These are phyloP conservation scores for Boletus austroedulis DNA, from an alignment of 1,284 basidiomycete genomes.

Conservation along the genomic window DNA sequence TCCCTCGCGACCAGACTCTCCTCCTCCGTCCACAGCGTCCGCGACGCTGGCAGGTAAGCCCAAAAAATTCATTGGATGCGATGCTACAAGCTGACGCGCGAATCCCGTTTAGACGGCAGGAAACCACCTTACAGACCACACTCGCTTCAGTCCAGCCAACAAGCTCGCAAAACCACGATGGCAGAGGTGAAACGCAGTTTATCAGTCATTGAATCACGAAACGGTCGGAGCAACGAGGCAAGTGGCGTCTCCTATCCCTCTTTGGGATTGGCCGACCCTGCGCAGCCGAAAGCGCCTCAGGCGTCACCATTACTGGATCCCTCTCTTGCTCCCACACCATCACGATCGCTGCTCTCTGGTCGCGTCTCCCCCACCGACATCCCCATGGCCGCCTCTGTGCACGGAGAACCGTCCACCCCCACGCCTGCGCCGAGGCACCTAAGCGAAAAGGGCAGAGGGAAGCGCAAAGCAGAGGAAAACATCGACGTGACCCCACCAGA, in stretches of 20 bases:
- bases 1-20: slow-evolving; percentile 25
- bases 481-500: slow-evolving; percentile 49
- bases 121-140: slow-evolving; percentile 14
- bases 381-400: slow-evolving; percentile 13
- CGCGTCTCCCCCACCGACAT: slow-evolving; percentile 6
- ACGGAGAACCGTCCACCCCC: slow-evolving; percentile 33
- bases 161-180: slow-evolving; percentile 22
- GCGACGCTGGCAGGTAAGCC: slow-evolving; percentile 29
- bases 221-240: slow-evolving; percentile 9
- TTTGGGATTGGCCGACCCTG: slow-evolving; percentile 23
- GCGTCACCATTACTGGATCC: slow-evolving; percentile 8
- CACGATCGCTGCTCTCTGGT: slow-evolving; percentile 17
- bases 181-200: slow-evolving; percentile 27
- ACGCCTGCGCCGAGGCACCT: slow-evolving; percentile 33
- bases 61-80: neutral
- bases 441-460: slow-evolving; percentile 44
- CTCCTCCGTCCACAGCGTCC: slow-evolving; percentile 23
- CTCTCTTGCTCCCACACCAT: slow-evolving; percentile 22
- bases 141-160: slow-evolving; percentile 21
- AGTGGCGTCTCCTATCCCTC: slow-evolving; percentile 15
- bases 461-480: slow-evolving; percentile 51
- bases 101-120: slow-evolving; percentile 15
- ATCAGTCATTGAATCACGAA: slow-evolving; percentile 25
- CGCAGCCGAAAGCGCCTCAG: slow-evolving; percentile 9
- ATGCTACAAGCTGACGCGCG: neutral